Evolutionary conservation across 257 asterid genomes (phyloP), one percentile per base, ranked within the genome.

Genomic region (Solanum chilense): DNA sequence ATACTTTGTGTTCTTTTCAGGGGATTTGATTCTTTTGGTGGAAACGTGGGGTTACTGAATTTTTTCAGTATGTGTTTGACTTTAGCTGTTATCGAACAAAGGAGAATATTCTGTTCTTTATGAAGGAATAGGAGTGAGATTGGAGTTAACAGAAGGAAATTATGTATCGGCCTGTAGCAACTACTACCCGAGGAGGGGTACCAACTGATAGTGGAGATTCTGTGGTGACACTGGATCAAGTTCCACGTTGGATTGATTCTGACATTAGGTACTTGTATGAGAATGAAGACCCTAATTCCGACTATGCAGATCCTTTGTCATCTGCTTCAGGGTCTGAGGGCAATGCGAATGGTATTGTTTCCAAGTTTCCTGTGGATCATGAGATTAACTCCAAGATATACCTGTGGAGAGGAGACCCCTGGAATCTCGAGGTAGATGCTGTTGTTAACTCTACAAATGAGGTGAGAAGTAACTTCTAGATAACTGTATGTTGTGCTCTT

Each of bases 401-500:
- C 92, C 94, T 95, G 86, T 96, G 99, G 99, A 94, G 98, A 91
- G 99, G 99, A 87, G 90, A 94, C 88, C 98, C 98, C 13, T 96
- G 99, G 99, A 92, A 95, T 93, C 98, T 96, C 42, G 98, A 96
- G 93, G 98, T 96, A 90, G 99, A 96, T 92, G 99, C 97, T 71
- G 99, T 96, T 75, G 98, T 95, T 86, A 95, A 95, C 91, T 95
- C 98, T 6, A 90, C 98, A 13, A 95, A 95, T 62, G 98, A 96
- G 98, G 99, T 94, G 88, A 91, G 90, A 66, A n/a, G 68, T 84
- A n/a, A 62, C 71, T 83, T 87, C 23, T 56, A 82, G 77, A 73
- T 76, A 71, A 85, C 41, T 37, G 41, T 85, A 41, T 78, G 41
- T 16, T 42, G 29, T 45, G 42, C 25, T 85, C 21, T 85, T 49